These are phyloP conservation scores for Phytophthora fragariaefolia DNA, from an alignment of 352 stramenopile genomes.

Conservation along the genomic window DNA sequence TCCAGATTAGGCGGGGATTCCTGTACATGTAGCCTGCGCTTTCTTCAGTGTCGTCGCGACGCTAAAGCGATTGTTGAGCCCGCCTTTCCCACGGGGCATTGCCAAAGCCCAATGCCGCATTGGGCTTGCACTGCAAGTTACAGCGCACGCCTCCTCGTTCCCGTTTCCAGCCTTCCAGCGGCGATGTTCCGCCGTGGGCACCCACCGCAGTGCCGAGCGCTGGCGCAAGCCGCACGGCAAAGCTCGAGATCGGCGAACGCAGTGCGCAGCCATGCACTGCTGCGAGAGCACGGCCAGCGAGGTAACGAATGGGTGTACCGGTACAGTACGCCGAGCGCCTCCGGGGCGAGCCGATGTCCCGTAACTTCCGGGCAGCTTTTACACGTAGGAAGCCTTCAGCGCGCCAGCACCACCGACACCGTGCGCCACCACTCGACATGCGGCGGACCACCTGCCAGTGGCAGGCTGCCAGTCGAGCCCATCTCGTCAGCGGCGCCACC, in stretches of 20 bases:
- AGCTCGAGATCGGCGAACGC: conserved; percentile 3
- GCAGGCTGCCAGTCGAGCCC: neutral
- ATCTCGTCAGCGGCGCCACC: conserved; percentile 11
- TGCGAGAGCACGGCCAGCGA: conserved; percentile 11
- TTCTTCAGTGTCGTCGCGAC: conserved; percentile 22
- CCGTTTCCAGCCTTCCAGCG: neutral
- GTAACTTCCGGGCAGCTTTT: no score
- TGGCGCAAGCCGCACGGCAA: conserved; percentile 14
- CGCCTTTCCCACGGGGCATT: conserved; percentile 8
- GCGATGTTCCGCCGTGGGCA: neutral
- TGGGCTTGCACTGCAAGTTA: no score
- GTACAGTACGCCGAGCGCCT: neutral
- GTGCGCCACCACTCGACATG: no score
- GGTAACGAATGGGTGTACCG: conserved; percentile 19
- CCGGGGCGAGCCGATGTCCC: no score
- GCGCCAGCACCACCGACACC: no score
- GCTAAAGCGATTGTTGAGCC: conserved; percentile 23
- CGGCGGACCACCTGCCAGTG: neutral
- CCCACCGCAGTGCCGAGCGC: neutral
- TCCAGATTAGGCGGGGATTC: no score
- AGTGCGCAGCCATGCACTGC: conserved; percentile 7
- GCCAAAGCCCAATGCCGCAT: neutral
- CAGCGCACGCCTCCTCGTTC: neutral
- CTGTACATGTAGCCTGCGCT: conserved; percentile 12
- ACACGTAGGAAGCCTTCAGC: no score